A percentile compares a stretch with the other conserved stretches of the same genome.
These are phyloP conservation scores for Hebeloma cylindrosporum DNA, from an alignment of 768 basidiomycete species.

Conservation along the genomic window DNA sequence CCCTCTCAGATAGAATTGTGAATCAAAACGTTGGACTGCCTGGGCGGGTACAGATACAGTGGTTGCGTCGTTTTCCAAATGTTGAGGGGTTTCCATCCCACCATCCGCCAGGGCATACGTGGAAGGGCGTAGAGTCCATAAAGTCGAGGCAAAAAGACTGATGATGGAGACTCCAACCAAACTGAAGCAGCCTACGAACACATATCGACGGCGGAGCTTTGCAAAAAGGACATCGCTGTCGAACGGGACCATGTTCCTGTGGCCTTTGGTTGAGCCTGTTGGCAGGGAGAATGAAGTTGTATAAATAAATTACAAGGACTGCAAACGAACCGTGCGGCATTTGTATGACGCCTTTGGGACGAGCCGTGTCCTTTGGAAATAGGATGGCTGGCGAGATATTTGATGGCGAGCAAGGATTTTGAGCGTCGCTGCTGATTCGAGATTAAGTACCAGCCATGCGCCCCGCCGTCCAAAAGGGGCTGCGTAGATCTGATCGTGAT, in stretches of 20 bases:
- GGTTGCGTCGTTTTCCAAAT: slow-evolving; percentile 8
- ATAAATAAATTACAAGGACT: too few species aligned
- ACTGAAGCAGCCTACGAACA: slow-evolving; percentile 16
- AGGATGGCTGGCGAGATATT: too few species aligned
- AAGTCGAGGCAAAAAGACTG: slow-evolving; percentile 16
- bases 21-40: slow-evolving; percentile 10
- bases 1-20: slow-evolving; percentile 37
- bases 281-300: too few species aligned
- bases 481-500: too few species aligned
- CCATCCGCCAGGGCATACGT: neutral
- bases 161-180: slow-evolving; percentile 16
- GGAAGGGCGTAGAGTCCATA: slow-evolving; percentile 11
- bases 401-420: too few species aligned
- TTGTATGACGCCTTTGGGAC: too few species aligned
- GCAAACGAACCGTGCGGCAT: too few species aligned
- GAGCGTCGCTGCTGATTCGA: too few species aligned
- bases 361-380: too few species aligned
- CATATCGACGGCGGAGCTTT: slow-evolving; percentile 12
- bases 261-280: neutral
- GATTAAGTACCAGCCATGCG: too few species aligned
- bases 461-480: too few species aligned
- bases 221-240: slow-evolving; percentile 4
- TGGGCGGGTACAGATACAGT: too few species aligned
- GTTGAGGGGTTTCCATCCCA: neutral
- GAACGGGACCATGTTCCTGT: slow-evolving; percentile 5